Evolutionary conservation across 2,329 filamentous ascomycete genomes (phyloP).

Genomic region (Pseudofabraea citricarpa): DNA sequence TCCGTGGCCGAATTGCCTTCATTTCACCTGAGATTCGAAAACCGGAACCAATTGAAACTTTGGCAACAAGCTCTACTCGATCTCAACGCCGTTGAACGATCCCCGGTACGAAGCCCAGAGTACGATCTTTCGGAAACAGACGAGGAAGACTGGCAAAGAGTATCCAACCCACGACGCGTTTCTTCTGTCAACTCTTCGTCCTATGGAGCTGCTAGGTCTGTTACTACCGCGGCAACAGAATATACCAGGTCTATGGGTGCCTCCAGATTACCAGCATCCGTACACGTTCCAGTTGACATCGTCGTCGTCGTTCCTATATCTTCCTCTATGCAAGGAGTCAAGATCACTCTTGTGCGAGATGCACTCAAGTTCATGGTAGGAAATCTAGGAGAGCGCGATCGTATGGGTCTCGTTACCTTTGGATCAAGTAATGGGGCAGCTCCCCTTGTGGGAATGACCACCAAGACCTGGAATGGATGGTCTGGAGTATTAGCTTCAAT

Average conservation of each 20-base stretch:
- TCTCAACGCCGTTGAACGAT: conserved; percentile 66
- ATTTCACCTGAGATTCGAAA: conserved; percentile 88
- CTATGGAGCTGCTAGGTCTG: conserved; percentile 77
- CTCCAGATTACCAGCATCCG: conserved; percentile 28
- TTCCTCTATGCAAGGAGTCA: conserved; percentile 98
- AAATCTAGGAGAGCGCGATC: conserved; percentile 84
- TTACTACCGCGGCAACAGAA: conserved; percentile 84
- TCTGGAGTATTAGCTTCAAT: conserved; percentile 80
- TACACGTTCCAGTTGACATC: conserved; percentile 90
- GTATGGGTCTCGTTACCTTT: conserved; percentile 96
- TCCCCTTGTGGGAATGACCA: conserved; percentile 96
- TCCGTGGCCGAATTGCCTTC: conserved; percentile 89
- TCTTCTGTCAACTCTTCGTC: conserved; percentile 78
- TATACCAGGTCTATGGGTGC: conserved; percentile 65
- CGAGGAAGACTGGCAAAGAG: conserved; percentile 79
- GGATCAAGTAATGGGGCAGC: conserved; percentile 91
- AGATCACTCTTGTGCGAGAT: conserved; percentile 91
- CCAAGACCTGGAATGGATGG: conserved; percentile 92
- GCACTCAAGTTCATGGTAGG: conserved; percentile 88
- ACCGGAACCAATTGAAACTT: conserved; percentile 75
- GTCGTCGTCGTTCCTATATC: conserved; percentile 97
- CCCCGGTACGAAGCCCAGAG: conserved; percentile 63
- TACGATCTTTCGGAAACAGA: conserved; percentile 81
- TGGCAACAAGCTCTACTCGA: conserved; percentile 88
- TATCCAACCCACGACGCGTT: conserved; percentile 57